These are phyloP conservation scores for Coccinonectria pachysandricola DNA, from an alignment of 2,329 filamentous ascomycete genomes.

Conservation along the genomic window DNA sequence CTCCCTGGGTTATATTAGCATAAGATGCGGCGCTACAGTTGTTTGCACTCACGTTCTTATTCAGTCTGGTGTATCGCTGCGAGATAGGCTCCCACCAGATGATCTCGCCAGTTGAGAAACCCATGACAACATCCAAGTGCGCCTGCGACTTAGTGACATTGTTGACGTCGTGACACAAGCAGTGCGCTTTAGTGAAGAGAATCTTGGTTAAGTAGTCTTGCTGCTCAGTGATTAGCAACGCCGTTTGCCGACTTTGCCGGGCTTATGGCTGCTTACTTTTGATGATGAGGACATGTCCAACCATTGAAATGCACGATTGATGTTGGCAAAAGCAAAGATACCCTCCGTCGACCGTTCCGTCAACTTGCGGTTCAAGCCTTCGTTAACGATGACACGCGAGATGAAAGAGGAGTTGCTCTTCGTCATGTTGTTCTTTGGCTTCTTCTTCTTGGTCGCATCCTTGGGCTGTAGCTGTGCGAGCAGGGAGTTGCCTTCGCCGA, in stretches of 20 bases:
- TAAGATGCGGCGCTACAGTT: neutral
- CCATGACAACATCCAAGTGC: constrained; percentile 88
- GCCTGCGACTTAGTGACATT: constrained; percentile 63
- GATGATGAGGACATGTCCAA: constrained; percentile 70
- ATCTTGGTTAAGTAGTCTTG: constrained; percentile 92
- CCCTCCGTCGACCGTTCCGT: constrained; percentile 70
- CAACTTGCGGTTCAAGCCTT: constrained; percentile 66
- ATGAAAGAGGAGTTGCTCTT: constrained; percentile 99
- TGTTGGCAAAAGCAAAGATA: constrained; percentile 85
- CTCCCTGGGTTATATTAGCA: constrained; percentile 44
- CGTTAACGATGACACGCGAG: constrained; percentile 88
- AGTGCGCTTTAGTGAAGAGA: constrained; percentile 91
- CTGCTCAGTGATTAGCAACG: constrained; percentile 32
- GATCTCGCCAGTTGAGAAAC: constrained; percentile 91
- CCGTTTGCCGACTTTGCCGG: neutral
- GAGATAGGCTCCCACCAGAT: constrained; percentile 98
- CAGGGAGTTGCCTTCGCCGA: constrained; percentile 77
- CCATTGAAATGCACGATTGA: constrained; percentile 95
- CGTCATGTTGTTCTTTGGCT: constrained; percentile 96
- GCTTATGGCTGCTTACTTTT: constrained; percentile 39
- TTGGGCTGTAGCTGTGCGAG: constrained; percentile 54
- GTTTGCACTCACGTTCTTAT: constrained; percentile 65
- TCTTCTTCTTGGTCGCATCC: constrained; percentile 70
- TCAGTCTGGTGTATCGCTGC: constrained; percentile 88
- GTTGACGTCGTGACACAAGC: constrained; percentile 90